Conservation (phyloP, 768 basidiomycete genomes). For the Chalciporus pseudorubinellus region DNA sequence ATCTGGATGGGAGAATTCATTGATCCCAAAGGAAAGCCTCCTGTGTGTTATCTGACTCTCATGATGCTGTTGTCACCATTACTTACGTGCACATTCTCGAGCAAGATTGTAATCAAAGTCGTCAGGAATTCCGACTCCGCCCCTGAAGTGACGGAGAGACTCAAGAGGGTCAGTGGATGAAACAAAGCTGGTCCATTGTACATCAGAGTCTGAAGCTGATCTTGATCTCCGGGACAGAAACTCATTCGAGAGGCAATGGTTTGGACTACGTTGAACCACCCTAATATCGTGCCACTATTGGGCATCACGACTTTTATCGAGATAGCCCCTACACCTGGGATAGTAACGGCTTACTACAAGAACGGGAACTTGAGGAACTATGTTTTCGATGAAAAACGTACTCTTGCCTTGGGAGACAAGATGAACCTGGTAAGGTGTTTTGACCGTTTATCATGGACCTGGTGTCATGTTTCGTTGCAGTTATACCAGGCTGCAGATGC, state of each 20-base stretch:
- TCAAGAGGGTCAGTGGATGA: constrained; percentile 16
- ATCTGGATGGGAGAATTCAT: constrained; percentile 22
- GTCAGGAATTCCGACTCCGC: constrained; percentile 18
- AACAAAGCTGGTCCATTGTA: not conserved
- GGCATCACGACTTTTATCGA: constrained; percentile 20
- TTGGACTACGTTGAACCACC: constrained; percentile 22
- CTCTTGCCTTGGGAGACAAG: constrained; percentile 2
- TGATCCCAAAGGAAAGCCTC: constrained; percentile 5
- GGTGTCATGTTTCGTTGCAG: constrained; percentile 8
- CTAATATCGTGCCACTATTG: constrained; percentile 25
- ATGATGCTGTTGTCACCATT: not conserved
- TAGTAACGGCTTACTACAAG: constrained; percentile 28
- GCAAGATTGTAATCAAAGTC: constrained; percentile 27
- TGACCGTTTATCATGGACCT: not conserved
- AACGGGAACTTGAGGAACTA: constrained; percentile 21
- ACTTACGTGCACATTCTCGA: not conserved
- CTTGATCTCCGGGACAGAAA: constrained; percentile 20
- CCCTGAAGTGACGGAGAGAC: constrained; percentile 10
- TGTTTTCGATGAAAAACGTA: constrained; percentile 3
- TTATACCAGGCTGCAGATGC: constrained; percentile 21
- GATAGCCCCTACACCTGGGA: constrained; percentile 16
- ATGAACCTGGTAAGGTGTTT: constrained; percentile 22
- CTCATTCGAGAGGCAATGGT: constrained; percentile 27
- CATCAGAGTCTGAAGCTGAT: not conserved
- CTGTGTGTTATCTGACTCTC: not conserved